Conservation (phyloP, 2,329 filamentous ascomycete genomes). For the Paraconiothyrium brasiliense region DNA sequence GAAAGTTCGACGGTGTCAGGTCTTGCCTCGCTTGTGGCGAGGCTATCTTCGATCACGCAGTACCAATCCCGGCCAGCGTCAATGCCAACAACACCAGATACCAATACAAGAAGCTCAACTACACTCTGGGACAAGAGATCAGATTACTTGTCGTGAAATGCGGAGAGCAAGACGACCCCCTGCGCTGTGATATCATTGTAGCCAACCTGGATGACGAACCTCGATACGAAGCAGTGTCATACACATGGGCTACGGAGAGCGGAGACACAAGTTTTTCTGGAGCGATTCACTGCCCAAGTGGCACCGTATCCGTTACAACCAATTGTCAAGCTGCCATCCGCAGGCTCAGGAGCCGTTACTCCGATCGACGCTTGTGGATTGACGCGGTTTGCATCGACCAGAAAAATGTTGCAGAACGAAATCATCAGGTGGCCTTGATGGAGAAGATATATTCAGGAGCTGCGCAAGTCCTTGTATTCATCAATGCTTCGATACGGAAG, state of each 20-base stretch:
- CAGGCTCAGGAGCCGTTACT: neutral
- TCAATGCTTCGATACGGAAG: neutral
- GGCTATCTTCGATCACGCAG: conserved; percentile 13
- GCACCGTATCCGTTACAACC: conserved; percentile 14
- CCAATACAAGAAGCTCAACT: conserved; percentile 21
- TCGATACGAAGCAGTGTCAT: conserved; percentile 32
- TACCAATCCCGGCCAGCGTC: no score
- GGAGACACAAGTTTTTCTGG: conserved; percentile 16
- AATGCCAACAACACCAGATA: neutral
- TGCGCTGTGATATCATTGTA: conserved; percentile 24
- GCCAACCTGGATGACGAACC: conserved; percentile 27
- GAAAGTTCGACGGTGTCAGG: conserved; percentile 21
- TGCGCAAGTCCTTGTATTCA: neutral
- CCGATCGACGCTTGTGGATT: conserved; percentile 13
- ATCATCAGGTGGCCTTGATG: conserved; percentile 22
- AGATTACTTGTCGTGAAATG: conserved; percentile 22
- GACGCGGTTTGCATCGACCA: conserved; percentile 24
- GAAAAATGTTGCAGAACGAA: conserved; percentile 16
- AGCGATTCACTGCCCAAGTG: conserved; percentile 4
- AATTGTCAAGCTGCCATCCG: conserved; percentile 24
- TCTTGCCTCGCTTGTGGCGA: conserved; percentile 26
- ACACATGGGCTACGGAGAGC: conserved; percentile 27
- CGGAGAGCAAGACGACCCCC: conserved; percentile 11
- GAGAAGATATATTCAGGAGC: conserved; percentile 16
- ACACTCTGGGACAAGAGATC: conserved; percentile 26